Evolutionary conservation across 2,329 filamentous ascomycete genomes (phyloP), one percentile per base, ranked within the genome.

Genomic region (Pezicula carpinea): DNA sequence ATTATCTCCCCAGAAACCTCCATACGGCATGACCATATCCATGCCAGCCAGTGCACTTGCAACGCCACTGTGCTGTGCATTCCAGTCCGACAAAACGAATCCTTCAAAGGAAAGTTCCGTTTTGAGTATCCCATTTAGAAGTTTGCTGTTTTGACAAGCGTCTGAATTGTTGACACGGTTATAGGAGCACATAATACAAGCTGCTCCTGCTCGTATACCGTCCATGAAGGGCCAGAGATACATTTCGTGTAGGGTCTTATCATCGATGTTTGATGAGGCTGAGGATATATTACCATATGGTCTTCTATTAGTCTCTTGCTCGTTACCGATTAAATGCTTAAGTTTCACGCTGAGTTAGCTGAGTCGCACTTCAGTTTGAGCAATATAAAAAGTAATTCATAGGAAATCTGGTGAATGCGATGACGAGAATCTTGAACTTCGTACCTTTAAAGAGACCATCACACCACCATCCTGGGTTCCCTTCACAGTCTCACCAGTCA

Each of bases 181-280:
- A 58, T 95, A 95, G 1, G 83, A 81, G 60, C 87, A 92, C 89
- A 95, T 95, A 41, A 91, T 75, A 11, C 79, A 79, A 0, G 79
- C 85, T 1, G 90, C 87, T n/a, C 88, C 87, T 5, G 84, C 87
- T 42, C 77, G 78, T 18, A 95, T 74, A 14, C 82, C 85, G 54
- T 93, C 85, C 0, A 82, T 85, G 64, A 95, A 95, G 0, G 89
- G 89, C 88, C 89, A 95, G 0, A 83, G 75, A 58, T 95, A 95
- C 0, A 95, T 68, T 64, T 89, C 85, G 58, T 89, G 85, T 56
- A 87, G 61, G 0, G 84, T 82, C 19, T 84, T 74, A 59, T 89
- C 86, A 50, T 89, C 86, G 29, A 93, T 80, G 60, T 93, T 92
- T 49, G 82, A 80, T 3, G 82, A 88, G n/a, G 92, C 70, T 2